Percentiles rank a stretch among this genome's conserved stretches.
Evolutionary conservation across 164 flowering plant species (phyloP).

Genomic region (Sedum album): DNA sequence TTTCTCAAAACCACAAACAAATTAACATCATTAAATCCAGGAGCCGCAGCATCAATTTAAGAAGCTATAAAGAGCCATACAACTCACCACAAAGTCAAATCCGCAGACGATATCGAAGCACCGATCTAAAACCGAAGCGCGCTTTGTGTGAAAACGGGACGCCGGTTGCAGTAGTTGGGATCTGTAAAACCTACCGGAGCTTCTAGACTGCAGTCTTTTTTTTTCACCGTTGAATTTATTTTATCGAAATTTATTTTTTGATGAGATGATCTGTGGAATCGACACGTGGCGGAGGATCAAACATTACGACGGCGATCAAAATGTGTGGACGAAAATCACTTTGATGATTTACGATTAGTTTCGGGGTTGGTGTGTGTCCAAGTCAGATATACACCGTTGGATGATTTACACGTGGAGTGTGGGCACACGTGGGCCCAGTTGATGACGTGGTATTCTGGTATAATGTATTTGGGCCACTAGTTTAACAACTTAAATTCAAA

Average conservation of each 20-base stretch:
- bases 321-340: constrained; percentile 37
- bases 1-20: too few species aligned
- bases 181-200: constrained; percentile 14
- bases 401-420: constrained; percentile 13
- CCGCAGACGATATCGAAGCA: background rate
- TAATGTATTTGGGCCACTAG: background rate
- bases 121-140: background rate
- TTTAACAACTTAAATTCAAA: background rate
- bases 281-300: constrained; percentile 34
- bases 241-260: background rate
- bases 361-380: constrained; percentile 18
- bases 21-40: background rate
- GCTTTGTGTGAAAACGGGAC: background rate
- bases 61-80: constrained; percentile 1
- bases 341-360: constrained; percentile 38
- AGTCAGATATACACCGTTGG: constrained; percentile 18
- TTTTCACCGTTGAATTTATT: constrained; percentile 8
- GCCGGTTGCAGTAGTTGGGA: background rate
- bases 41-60: background rate
- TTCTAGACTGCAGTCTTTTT: constrained; percentile 18
- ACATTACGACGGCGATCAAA: constrained; percentile 21
- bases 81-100: constrained; percentile 17
- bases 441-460: background rate
- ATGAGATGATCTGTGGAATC: background rate
- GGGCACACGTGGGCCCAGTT: too few species aligned